phyloP scores from a whole-genome alignment of 345 rosid species.

The Brassica rapa region DNA sequence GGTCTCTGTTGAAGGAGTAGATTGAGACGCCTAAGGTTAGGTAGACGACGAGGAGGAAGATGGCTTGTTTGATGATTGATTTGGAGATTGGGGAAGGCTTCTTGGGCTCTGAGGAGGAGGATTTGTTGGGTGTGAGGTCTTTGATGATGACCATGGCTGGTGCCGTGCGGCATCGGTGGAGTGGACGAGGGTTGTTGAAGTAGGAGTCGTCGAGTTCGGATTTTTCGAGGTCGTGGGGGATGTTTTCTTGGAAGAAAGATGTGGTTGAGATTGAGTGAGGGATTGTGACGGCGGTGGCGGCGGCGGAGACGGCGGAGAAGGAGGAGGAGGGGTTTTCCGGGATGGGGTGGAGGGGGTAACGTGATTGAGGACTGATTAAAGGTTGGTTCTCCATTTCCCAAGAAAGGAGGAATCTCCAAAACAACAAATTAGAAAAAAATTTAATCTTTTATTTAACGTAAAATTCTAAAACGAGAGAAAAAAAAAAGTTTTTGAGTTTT shows the following conservation, averaged over 20 bases:
- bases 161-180: slow-evolving; percentile 75
- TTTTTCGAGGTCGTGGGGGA: slow-evolving; percentile 27
- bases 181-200: slow-evolving; percentile 40
- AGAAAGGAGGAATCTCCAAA: slow-evolving; percentile 10
- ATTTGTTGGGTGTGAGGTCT: slow-evolving; percentile 43
- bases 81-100: slow-evolving; percentile 51
- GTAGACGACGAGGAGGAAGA: slow-evolving; percentile 55
- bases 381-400: slow-evolving; percentile 57
- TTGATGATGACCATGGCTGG: slow-evolving; percentile 76
- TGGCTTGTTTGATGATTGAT: slow-evolving; percentile 57
- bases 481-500: background rate
- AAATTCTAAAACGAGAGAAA: slow-evolving; percentile 5
- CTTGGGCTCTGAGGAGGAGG: slow-evolving; percentile 25
- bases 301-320: background rate
- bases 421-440: background rate
- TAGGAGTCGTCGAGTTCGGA: slow-evolving; percentile 22
- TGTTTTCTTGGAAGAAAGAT: slow-evolving; percentile 45
- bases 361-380: slow-evolving; percentile 48
- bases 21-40: slow-evolving; percentile 59
- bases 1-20: slow-evolving; percentile 59
- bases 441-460: background rate
- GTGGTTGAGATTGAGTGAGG: slow-evolving; percentile 50
- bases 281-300: slow-evolving; percentile 25
- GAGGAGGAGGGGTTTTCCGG: slow-evolving; percentile 27
- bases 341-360: slow-evolving; percentile 39